phyloP scores from a whole-genome alignment of 306 rosid species.

The Arachis stenosperma region DNA sequence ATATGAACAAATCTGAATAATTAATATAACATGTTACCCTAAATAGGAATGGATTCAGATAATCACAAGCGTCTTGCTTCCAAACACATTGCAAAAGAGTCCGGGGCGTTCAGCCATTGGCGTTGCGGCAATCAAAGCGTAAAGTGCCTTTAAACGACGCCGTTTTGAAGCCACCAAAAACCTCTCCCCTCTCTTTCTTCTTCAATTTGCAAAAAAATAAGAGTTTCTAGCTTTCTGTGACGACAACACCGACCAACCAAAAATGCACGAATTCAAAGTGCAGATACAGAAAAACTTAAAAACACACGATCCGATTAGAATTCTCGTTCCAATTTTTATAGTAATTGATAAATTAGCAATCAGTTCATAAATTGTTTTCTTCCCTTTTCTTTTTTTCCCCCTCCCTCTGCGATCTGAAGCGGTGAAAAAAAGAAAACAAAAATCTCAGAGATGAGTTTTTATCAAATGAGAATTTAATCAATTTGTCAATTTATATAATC shows the following conservation, averaged over 20 bases:
- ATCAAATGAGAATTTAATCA: conserved; percentile 24
- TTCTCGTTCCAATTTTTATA: conserved; percentile 17
- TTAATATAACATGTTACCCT: conserved; percentile 42
- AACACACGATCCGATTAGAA: conserved; percentile 45
- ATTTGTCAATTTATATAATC: not conserved
- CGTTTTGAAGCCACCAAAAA: conserved; percentile 30
- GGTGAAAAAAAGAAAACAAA: conserved; percentile 11
- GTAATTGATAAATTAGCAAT: not conserved
- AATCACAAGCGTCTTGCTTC: conserved; percentile 55
- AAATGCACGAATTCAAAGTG: conserved; percentile 40
- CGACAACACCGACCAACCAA: conserved; percentile 22
- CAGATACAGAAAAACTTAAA: conserved; percentile 9
- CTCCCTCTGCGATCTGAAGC: conserved; percentile 43
- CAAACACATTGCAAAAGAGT: conserved; percentile 48
- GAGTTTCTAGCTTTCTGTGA: conserved; percentile 27
- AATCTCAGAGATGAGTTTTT: conserved; percentile 23
- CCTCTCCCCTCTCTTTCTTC: not conserved
- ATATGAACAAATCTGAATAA: not conserved
- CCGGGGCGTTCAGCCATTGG: conserved; percentile 41
- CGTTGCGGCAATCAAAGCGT: conserved; percentile 35
- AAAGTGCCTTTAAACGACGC: conserved; percentile 17
- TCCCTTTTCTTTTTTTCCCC: not conserved
- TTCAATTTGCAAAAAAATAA: conserved; percentile 27
- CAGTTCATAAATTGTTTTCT: not conserved
- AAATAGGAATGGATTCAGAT: conserved; percentile 36